A percentile compares a stretch with the other conserved stretches of the same genome.
These are phyloP conservation scores for Chytriomyces confervae DNA, from an alignment of 192 early-diverging fungal species.

Conservation along the genomic window DNA sequence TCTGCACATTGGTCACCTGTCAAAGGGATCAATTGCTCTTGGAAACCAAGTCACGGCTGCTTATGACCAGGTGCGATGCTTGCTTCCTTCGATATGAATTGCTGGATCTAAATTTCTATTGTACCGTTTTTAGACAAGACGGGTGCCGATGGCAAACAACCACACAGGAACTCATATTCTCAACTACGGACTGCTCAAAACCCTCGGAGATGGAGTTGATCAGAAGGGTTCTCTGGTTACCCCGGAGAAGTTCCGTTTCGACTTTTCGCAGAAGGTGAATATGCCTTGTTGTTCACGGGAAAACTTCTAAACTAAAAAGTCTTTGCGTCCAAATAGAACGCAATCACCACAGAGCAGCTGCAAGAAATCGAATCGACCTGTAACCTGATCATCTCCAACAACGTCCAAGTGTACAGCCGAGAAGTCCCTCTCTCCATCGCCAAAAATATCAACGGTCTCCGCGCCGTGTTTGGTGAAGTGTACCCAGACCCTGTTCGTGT, in stretches of 20 bases:
- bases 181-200: slow-evolving; percentile 90
- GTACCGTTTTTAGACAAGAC: slow-evolving; percentile 49
- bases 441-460: slow-evolving; percentile 86
- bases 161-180: slow-evolving; percentile 96
- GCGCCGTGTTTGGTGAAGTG: slow-evolving; percentile 95
- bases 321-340: slow-evolving; percentile 42
- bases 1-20: slow-evolving; percentile 92
- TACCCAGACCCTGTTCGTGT: slow-evolving; percentile 99
- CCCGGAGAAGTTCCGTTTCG: slow-evolving; percentile 95
- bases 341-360: slow-evolving; percentile 71
- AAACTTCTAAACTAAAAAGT: background rate
- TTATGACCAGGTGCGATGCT: slow-evolving; percentile 74
- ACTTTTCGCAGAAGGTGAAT: slow-evolving; percentile 80
- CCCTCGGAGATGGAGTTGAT: slow-evolving; percentile 80
- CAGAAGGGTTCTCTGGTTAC: slow-evolving; percentile 97
- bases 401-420: slow-evolving; percentile 77
- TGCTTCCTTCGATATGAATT: background rate
- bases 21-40: slow-evolving; percentile 79
- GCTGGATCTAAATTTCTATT: background rate
- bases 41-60: slow-evolving; percentile 75
- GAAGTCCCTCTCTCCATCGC: slow-evolving; percentile 85
- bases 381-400: slow-evolving; percentile 76
- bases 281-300: slow-evolving; percentile 42
- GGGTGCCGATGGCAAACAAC: slow-evolving; percentile 92
- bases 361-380: slow-evolving; percentile 78